Base-by-base conservation (phyloP, 148 eudicot genomes). In the Chenopodium berlandieri region DNA sequence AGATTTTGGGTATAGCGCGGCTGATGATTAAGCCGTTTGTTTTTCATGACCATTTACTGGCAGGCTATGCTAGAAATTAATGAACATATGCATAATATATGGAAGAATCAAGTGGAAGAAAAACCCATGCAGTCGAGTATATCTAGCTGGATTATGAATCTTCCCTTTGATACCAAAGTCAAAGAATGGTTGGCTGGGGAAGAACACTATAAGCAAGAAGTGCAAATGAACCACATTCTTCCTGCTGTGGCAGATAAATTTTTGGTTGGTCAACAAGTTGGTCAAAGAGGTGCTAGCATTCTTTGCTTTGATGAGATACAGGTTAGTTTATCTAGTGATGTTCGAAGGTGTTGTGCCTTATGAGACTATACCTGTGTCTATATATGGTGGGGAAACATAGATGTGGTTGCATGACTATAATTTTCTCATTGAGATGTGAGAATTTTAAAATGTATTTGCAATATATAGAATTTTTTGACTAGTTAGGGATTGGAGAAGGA, bases 231-330 rank as follows among this genome's bases (percentile, higher is more conserved):
- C 87, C 85, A 94, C 81, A 94, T 96, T 88, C 99, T 96, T 87
- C 99, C 97, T 60, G 89, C 92, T 76, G 99, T 96, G 64, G 99
- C 98, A 48, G 99, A 96, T 69, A 94, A 90, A 85, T 94, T 94
- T 90, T 91, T 96, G 73, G 85, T 91, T n/a, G 90, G 88, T 73
- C 83, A 72, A 72, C 91, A 86, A 56, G 85, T 80, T 70, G 83
- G 83, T 71, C 75, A 81, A 75, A 87, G 86, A 80, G 98, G 99
- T 80, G 95, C 97, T 79, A 92, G 93, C 83, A 86, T 96, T 84
- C 92, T 96, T 77, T 96, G 99, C 89, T 96, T 96, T 84, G 99
- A 96, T 84, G 99, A 96, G 85, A 94, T 96, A 80, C 99, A 96
- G 95, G 99, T 91, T 74, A 75, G 82, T 30, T 74, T 23, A 34